Percentiles rank a stretch among this genome's conserved stretches.
Evolutionary conservation across 306 rosid species (phyloP).

Genomic region (Rosa lucieae): DNA sequence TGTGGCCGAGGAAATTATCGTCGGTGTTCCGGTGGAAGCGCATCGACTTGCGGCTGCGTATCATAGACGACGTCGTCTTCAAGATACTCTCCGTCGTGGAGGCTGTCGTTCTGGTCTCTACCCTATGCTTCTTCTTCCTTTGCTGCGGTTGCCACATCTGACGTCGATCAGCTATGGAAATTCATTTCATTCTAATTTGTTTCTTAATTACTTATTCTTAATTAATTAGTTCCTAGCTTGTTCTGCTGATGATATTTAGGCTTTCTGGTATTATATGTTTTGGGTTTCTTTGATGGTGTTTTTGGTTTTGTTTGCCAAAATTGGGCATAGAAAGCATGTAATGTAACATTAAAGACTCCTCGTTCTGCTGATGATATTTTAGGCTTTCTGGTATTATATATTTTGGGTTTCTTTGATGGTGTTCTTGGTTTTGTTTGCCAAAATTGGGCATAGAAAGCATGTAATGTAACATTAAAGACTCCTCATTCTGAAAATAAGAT

Average conservation of each 20-base stretch:
- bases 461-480: not conserved
- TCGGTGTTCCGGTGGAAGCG: conserved; percentile 57
- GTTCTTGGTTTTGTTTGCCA: not conserved
- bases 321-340: conserved; percentile 2
- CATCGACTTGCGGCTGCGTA: conserved; percentile 37
- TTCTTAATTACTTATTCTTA: not conserved
- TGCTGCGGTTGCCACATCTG: conserved; percentile 77
- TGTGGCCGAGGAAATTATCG: conserved; percentile 49
- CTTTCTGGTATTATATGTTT: not conserved
- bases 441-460: not conserved
- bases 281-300: not conserved
- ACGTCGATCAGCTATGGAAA: not conserved
- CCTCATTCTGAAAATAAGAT: conserved; percentile 8
- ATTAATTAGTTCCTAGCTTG: not conserved
- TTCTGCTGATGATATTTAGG: not conserved
- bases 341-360: not conserved
- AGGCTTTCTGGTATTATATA: not conserved
- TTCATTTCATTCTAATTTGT: not conserved
- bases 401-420: not conserved
- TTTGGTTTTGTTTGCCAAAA: not conserved
- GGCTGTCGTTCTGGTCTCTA: conserved; percentile 61
- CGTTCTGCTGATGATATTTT: not conserved
- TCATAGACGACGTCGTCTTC: conserved; percentile 62
- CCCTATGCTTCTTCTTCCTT: conserved; percentile 75
- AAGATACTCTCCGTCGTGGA: conserved; percentile 58